phyloP scores from a whole-genome alignment of 768 basidiomycete species.

The Suillus brevipes region DNA sequence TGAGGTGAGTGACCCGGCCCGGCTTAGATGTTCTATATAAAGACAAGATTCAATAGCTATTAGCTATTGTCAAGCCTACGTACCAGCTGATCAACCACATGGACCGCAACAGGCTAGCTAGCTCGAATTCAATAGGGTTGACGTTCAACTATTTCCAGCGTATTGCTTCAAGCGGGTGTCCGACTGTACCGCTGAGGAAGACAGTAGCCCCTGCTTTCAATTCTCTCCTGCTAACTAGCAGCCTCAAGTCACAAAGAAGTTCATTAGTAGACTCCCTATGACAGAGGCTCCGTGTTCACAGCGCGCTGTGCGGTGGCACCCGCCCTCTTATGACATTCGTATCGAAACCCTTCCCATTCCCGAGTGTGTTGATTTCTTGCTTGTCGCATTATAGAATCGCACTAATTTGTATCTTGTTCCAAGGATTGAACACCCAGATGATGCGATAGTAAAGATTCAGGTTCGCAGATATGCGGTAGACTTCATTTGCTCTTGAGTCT shows the following conservation, averaged over 20 bases:
- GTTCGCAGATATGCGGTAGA: conserved; percentile 35
- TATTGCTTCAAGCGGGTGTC: no score
- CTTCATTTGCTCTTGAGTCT: neutral
- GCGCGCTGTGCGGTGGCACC: conserved; percentile 60
- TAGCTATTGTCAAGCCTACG: no score
- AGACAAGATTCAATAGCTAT: no score
- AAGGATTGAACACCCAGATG: conserved; percentile 72
- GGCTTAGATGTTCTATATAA: no score
- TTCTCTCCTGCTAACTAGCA: neutral
- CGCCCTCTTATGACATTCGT: conserved; percentile 68
- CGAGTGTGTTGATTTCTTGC: conserved; percentile 36
- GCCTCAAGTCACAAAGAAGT: neutral
- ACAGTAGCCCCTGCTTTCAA: neutral
- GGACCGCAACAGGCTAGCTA: no score
- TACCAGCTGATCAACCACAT: no score
- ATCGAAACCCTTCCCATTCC: conserved; percentile 65
- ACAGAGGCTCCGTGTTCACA: conserved; percentile 17
- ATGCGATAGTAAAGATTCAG: conserved; percentile 75
- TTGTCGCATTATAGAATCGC: neutral
- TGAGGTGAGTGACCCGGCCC: no score
- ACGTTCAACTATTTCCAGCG: no score
- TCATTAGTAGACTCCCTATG: neutral
- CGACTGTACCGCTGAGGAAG: no score
- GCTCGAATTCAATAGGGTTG: no score
- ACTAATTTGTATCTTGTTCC: neutral